A percentile compares a stretch with the other conserved stretches of the same genome.
phyloP scores from a whole-genome alignment of 2,329 filamentous ascomycete species.

The Fusarium sp. region DNA sequence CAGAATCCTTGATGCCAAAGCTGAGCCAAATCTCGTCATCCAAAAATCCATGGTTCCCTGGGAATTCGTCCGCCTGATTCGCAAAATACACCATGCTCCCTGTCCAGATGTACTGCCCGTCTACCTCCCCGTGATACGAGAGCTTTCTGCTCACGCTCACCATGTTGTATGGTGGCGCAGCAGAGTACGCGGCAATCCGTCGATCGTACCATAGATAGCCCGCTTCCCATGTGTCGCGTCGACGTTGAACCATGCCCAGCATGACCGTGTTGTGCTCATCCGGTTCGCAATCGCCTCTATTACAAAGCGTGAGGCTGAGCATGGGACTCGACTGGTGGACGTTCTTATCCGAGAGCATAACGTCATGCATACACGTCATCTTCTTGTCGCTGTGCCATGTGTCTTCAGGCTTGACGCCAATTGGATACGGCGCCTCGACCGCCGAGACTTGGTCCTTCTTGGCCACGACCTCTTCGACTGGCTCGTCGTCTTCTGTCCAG shows the following conservation, averaged over 20 bases:
- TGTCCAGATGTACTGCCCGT: constrained; percentile 33
- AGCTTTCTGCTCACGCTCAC: constrained; percentile 39
- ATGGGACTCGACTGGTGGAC: constrained; percentile 40
- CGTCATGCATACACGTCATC: constrained; percentile 36
- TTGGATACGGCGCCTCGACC: constrained; percentile 34
- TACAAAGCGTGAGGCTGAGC: constrained; percentile 36
- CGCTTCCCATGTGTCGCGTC: constrained; percentile 16
- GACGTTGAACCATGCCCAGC: constrained; percentile 36
- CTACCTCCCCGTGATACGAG: constrained; percentile 37
- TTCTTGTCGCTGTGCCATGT: constrained; percentile 28
- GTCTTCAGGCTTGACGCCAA: neutral
- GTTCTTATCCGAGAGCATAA: constrained; percentile 22
- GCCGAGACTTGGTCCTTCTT: constrained; percentile 14
- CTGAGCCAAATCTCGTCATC: constrained; percentile 40
- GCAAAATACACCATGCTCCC: constrained; percentile 35
- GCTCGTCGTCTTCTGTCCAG: constrained; percentile 9
- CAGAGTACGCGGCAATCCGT: constrained; percentile 32
- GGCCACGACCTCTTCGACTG: constrained; percentile 15
- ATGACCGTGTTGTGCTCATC: constrained; percentile 32
- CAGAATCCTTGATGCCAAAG: constrained; percentile 36
- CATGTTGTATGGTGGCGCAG: constrained; percentile 34
- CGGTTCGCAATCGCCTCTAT: constrained; percentile 31
- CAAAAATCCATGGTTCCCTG: constrained; percentile 32
- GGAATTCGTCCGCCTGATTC: constrained; percentile 18
- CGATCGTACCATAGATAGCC: constrained; percentile 36